Percentiles rank a stretch among this genome's conserved stretches.
Conservation (phyloP, 768 basidiomycete genomes). For the Infundibulicybe gibba region DNA sequence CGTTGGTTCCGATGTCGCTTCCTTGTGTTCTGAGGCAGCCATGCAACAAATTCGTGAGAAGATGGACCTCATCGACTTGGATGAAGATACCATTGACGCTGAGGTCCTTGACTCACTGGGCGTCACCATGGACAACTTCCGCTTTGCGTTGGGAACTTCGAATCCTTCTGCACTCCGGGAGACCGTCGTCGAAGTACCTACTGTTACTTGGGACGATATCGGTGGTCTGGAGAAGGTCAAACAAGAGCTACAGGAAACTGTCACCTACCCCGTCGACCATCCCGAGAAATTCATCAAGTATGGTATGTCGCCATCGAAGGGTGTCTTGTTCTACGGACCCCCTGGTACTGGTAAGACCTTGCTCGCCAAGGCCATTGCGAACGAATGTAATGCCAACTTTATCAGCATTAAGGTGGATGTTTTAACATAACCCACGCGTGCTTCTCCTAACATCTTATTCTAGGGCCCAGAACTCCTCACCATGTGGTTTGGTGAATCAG, state of each 20-base stretch:
- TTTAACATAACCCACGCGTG: too few relatives aligned
- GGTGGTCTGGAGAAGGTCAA: conserved; percentile 99
- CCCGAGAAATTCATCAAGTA: conserved; percentile 99
- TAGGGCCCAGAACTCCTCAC: conserved; percentile 95
- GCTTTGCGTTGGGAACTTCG: conserved; percentile 94
- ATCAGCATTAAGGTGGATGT: conserved; percentile 87
- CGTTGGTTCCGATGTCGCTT: conserved; percentile 96
- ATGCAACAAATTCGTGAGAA: conserved; percentile 99
- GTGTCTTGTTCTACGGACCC: conserved; percentile 99
- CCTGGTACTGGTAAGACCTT: conserved; percentile 99
- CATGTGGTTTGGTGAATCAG: conserved; percentile 99
- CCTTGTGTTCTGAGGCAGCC: conserved; percentile 97
- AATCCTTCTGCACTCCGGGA: conserved; percentile 99
- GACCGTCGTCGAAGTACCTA: conserved; percentile 98
- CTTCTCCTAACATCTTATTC: conserved; percentile 9
- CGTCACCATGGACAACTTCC: conserved; percentile 99
- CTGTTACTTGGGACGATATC: conserved; percentile 98
- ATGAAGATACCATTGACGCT: conserved; percentile 98
- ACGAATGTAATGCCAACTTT: conserved; percentile 99
- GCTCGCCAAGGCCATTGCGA: conserved; percentile 97
- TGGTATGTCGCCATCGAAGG: conserved; percentile 99
- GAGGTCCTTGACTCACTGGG: conserved; percentile 98
- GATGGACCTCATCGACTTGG: conserved; percentile 96
- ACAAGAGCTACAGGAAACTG: conserved; percentile 97
- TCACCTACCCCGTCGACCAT: conserved; percentile 99